A percentile compares a stretch with the other conserved stretches of the same genome.
These are phyloP conservation scores for Yarrowia alimentaria DNA, from an alignment of 805 yeast species.

Conservation along the genomic window DNA sequence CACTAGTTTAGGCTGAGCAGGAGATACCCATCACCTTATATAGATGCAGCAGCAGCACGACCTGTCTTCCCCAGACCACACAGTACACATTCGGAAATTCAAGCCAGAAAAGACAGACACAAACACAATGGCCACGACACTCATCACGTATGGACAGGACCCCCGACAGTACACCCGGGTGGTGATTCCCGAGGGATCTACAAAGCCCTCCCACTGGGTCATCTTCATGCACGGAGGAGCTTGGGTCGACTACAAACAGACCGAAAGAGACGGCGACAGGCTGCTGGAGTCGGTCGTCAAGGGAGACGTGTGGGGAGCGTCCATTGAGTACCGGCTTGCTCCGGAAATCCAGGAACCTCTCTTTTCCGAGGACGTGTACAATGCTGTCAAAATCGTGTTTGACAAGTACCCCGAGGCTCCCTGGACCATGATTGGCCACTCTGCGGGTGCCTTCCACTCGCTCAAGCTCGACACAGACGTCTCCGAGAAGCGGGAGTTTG, in stretches of 20 bases:
- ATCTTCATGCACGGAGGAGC: slow-evolving; percentile 85
- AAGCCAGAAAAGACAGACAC: too few species aligned
- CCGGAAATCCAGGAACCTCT: slow-evolving; percentile 61
- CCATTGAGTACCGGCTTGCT: slow-evolving; percentile 65
- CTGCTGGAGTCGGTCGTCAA: slow-evolving; percentile 39
- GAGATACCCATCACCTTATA: too few species aligned
- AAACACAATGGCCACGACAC: slow-evolving; percentile 3
- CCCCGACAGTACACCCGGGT: slow-evolving; percentile 8
- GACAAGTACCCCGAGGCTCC: slow-evolving; percentile 35
- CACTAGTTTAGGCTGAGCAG: too few species aligned
- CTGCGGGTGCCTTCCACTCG: slow-evolving; percentile 72
- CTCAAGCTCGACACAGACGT: slow-evolving; percentile 46
- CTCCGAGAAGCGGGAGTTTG: background rate
- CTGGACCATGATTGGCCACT: slow-evolving; percentile 61
- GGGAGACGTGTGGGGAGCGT: slow-evolving; percentile 36
- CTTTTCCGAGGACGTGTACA: slow-evolving; percentile 56
- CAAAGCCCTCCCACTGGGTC: slow-evolving; percentile 33
- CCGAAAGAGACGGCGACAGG: slow-evolving; percentile 53
- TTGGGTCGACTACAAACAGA: slow-evolving; percentile 71
- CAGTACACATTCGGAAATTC: too few species aligned
- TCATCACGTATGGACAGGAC: slow-evolving; percentile 15
- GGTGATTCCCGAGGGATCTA: slow-evolving; percentile 13
- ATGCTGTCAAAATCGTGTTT: slow-evolving; percentile 43
- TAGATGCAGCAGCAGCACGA: too few species aligned
- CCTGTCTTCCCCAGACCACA: too few species aligned